Percentiles rank a stretch among this genome's conserved stretches.
These are phyloP conservation scores for Trifolium pratense DNA, from an alignment of 306 rosid species.

Conservation along the genomic window DNA sequence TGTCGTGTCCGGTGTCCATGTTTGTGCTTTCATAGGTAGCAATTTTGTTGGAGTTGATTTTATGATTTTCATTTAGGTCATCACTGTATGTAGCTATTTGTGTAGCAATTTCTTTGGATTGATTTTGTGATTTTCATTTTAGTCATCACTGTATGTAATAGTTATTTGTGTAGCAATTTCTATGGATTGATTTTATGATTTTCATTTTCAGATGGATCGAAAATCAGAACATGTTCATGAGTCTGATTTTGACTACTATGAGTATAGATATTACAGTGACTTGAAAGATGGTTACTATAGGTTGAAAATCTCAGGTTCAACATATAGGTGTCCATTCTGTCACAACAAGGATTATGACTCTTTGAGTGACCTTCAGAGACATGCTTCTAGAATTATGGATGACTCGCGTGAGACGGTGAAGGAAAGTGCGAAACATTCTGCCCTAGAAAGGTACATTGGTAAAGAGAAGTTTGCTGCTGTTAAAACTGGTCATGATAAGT, in stretches of 20 bases:
- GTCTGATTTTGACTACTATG: slow-evolving; percentile 51
- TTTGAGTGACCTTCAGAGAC: slow-evolving; percentile 55
- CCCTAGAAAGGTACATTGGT: slow-evolving; percentile 53
- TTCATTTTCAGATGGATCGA: slow-evolving; percentile 43
- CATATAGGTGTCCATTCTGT: slow-evolving; percentile 73
- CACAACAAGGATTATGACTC: slow-evolving; percentile 39
- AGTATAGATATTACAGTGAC: slow-evolving; percentile 46
- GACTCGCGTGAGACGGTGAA: slow-evolving; percentile 41
- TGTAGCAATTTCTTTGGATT: not conserved
- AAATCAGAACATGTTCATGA: slow-evolving; percentile 22
- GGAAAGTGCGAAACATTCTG: slow-evolving; percentile 62
- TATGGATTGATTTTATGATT: slow-evolving; percentile 1
- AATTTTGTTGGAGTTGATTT: no score
- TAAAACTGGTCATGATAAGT: no score
- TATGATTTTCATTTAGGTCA: not conserved
- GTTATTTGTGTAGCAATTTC: not conserved
- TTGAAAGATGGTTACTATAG: slow-evolving; percentile 48
- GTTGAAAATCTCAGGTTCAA: slow-evolving; percentile 50
- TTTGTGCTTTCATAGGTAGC: no score
- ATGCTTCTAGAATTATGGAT: slow-evolving; percentile 50
- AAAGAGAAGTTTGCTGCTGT: no score
- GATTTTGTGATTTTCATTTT: not conserved
- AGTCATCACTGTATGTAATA: not conserved
- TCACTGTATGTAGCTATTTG: not conserved
- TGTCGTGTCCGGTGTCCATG: no score